Evolutionary conservation across 2,329 filamentous ascomycete genomes (phyloP), one percentile per base, ranked within the genome.

Genomic region (Penicillium sp.): DNA sequence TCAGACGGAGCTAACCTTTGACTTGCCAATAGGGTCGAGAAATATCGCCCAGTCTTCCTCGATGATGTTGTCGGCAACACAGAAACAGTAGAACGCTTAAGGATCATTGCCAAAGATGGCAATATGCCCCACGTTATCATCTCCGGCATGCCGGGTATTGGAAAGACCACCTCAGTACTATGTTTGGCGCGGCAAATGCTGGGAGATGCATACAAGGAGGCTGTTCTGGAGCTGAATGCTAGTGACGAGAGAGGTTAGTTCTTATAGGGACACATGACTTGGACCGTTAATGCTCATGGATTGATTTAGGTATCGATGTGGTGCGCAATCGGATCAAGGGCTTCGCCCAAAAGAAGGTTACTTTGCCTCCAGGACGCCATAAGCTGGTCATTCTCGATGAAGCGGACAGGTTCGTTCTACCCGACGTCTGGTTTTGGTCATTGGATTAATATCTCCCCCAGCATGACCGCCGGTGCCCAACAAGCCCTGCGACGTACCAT

Each of bases 61-160:
- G 90, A 97, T 73, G 92, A 99, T 74, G 86, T 99, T 45, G 93
- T 99, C 46, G 93, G 93, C 65, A 99, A 99, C 72, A 95, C 89
- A 16, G 93, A 99, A 70, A 99, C 93, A 1, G 90, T 99, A 63
- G 92, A 97, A 71, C 87, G 93, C 47, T 77, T 99, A 63, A 97
- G 97, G 69, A 97, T 99, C 64, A 97, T 99, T 62, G 91, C 93
- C 39, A 93, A 91, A 72, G 93, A 97, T 75, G 93, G 93, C 62
- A 99, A 99, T 74, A 96, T 99, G 91, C 93, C 93, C 2, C 93
- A 99, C 73, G 83, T 99, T 65, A 97, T 99, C 72, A 97, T 99
- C 64, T 95, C 89, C n/a, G 93, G 93, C 52, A 97, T 95, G 90
- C 93, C 93, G 16, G 93, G 93, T 66, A 99, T 97, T 65, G 93